These are phyloP conservation scores for Fomes fomentarius DNA, from an alignment of 1,284 basidiomycete species.

Conservation along the genomic window DNA sequence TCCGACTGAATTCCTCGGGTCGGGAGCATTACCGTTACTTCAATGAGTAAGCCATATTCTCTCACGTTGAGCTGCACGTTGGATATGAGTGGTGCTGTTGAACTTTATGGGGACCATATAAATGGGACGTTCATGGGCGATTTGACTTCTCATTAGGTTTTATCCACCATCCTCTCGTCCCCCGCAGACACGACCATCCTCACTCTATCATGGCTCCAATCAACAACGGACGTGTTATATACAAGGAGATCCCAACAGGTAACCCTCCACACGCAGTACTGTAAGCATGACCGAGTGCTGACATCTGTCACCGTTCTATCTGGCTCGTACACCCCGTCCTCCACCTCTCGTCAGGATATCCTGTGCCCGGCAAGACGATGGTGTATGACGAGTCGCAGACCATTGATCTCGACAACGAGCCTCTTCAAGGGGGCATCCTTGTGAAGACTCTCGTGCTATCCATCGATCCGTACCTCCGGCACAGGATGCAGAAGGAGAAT, in stretches of 20 bases:
- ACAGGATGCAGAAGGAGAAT: constrained; percentile 36
- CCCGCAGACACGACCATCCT: no score
- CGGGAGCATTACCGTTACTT: no score
- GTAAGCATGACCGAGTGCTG: background rate
- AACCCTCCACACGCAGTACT: background rate
- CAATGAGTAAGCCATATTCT: no score
- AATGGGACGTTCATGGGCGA: no score
- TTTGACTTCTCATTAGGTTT: no score
- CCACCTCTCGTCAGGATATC: constrained; percentile 42
- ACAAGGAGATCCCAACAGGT: constrained; percentile 22
- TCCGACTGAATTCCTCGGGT: no score
- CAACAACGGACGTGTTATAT: constrained; percentile 22
- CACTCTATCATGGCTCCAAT: no score
- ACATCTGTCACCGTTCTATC: background rate
- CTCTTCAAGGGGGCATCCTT: constrained; percentile 55
- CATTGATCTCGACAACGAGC: constrained; percentile 54
- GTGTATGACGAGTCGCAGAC: constrained; percentile 48
- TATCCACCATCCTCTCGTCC: no score
- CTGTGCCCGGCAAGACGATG: constrained; percentile 46
- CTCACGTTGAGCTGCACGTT: no score
- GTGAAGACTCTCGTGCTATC: constrained; percentile 50
- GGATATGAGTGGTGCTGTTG: no score
- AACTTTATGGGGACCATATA: no score
- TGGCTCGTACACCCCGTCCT: no score
- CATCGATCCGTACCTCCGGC: constrained; percentile 52